Evolutionary conservation across 345 rosid species (phyloP), one percentile per base, ranked within the genome.

Genomic region (Microthlaspi erraticum): DNA sequence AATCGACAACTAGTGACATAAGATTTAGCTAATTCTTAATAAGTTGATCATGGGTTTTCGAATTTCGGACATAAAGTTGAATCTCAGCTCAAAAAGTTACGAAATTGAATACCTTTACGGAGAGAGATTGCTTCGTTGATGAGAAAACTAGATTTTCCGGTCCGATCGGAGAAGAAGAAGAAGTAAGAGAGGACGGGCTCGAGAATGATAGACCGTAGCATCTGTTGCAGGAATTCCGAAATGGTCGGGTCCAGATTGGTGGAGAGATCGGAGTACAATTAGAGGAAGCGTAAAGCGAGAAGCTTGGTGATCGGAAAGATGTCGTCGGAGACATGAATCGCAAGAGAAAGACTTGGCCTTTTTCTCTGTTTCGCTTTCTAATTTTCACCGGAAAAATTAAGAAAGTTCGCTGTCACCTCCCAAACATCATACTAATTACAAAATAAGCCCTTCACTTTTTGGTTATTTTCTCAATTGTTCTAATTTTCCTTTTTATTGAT

Each of bases 41-140:
- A 60, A 50, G 12, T 44, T 34, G 71, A 29, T 19, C 14, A 57
- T 65, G 66, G 71, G 77, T 73, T 58, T 32, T 57, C 70, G 17
- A 31, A 60, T 49, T 65, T 7, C 17, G 4, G 16, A 5, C 10
- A 29, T 12, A 37, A 31, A 64, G 2, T 56, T 55, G 10, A 46
- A 64, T 32, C 8, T 4, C 29, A 55, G 10, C 51, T 42, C 17
- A 29, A 13, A 49, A 58, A 10, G 8, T 29, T 59, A 14, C 12
- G 52, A 5, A 57, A 64, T 48, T 60, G 18, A 46, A 52, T 58
- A 86, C 96, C 96, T 87, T 87, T 26, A 82, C 45, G 18, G 81
- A 77, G 37, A 51, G 60, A 51, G 51, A 74, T 54, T 73, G 86
- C 41, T 76, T 79, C 58, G 82, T 80, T 20, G 67, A 8, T 52